Evolutionary conservation across 306 rosid species (phyloP), one percentile per base, ranked within the genome.

Genomic region (Rosa lucieae): DNA sequence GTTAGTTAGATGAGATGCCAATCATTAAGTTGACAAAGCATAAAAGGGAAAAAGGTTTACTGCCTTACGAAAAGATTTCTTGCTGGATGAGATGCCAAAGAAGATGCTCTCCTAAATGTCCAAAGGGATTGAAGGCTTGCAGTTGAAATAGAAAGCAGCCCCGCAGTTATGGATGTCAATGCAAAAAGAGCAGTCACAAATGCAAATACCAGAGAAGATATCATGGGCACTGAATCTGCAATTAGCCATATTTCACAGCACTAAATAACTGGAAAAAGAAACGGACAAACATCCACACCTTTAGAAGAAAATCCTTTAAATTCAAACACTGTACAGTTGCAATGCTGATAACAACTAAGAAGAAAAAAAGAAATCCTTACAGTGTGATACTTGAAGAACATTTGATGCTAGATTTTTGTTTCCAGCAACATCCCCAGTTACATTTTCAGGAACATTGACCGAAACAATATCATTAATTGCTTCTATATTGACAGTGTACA

Each of bases 361-460:
- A 77, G 84, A 56, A 48, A 55, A 70, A 21, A 58, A 1, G 55
- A 67, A 77, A 73, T 68, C 90, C 89, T 94, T 92, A 94, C 98
- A 94, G 80, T 89, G 98, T 88, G 88, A 87, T 88, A 94, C 92
- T 88, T 83, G 88, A 74, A 94, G 92, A 87, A 89, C 89, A 89
- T 92, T 92, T 79, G 98, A 94, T 76, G 95, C 89, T 39, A 91
- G 86, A 84, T 94, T 94, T 86, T 79, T 84, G 85, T 94, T 94
- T 79, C 97, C 98, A 52, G 97, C 87, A 82, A 94, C 87, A 82
- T 94, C 98, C 4, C 11, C 72, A 3, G 98, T 89, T 75, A 82
- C 82, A 56, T 92, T 94, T 82, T 86, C 97, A 1, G 97, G 98
- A 77, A 94, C 90, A 61, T 79, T 77, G 79, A 92, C 83, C 53